Evolutionary conservation across 139 green algal species (phyloP).

Genomic region (Spirogloea muscicola): DNA sequence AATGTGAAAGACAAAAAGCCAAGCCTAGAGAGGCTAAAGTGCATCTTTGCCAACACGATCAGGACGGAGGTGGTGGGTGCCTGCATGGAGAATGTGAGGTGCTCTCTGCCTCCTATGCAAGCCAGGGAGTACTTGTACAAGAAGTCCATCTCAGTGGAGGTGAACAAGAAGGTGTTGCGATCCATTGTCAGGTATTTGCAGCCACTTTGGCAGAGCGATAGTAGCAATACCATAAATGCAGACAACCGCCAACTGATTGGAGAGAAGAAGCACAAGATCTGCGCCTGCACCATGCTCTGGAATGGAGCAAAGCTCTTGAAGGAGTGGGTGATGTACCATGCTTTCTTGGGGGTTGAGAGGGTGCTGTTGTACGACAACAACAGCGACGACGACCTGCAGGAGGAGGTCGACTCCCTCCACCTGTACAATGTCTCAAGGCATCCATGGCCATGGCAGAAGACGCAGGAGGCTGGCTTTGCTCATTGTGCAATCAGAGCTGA

Average conservation of each 20-base stretch:
- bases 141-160: not conserved
- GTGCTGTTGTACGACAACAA: constrained; percentile 39
- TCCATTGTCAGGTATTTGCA: not conserved
- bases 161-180: not conserved
- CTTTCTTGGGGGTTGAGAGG: constrained; percentile 6
- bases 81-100: not conserved
- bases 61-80: not conserved
- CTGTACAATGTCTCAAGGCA: not conserved
- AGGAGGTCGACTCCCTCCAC: not conserved
- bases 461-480: constrained; percentile 20
- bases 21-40: not conserved
- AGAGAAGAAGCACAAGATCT: constrained; percentile 12
- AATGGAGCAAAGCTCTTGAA: constrained; percentile 18
- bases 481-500: constrained; percentile 17
- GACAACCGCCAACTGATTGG: not conserved
- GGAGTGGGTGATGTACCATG: constrained; percentile 37
- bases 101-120: not conserved
- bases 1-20: not conserved
- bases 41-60: not conserved
- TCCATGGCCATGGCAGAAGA: constrained; percentile 22
- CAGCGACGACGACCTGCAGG: constrained; percentile 18
- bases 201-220: not conserved
- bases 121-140: not conserved
- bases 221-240: too few species aligned
- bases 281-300: constrained; percentile 28